Base-by-base conservation (phyloP, 106 monocot species). In the Dendrobium officinale region DNA sequence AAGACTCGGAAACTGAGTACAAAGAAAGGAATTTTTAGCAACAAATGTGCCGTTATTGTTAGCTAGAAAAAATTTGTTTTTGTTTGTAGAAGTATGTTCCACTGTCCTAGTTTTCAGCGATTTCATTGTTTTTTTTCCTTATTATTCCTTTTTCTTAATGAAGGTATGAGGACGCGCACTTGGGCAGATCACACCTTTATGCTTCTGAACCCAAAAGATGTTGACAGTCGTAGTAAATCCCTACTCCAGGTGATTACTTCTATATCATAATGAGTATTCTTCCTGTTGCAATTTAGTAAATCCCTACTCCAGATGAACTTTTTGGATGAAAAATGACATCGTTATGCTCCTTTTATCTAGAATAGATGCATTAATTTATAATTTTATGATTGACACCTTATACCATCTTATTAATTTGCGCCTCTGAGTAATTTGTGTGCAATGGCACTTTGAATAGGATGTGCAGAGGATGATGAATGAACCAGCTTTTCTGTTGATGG, bases 121-220 rank as follows among this genome's bases (percentile, higher is more conserved):
- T 61, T 61, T 61, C 8, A n/a, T 61, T 6, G 2, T 44, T 56
- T 13, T 72, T 72, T 79, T 77, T 77, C 54, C 26, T 40, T 20
- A 15, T 45, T n/a, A 10, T 42, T 78, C 55, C 42, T 20, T 9
- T 19, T 42, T n/a, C 78, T 64, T 16, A 67, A 31, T 82, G 70
- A 42, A 78, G 79, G 79, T 73, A 37, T 29, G 27, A 66, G 27
- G 41, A 24, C 10, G 54, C 73, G 45, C 6, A 58, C 59, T 78
- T 64, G 61, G 24, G 78, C 74, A 64, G 80, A 75, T 33, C 48
- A 56, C 44, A 72, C 78, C 15, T 89, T 91, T 72, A n/a, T 79
- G 70, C 86, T 88, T 5, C 49, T 89, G 80, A 83, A 86, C 75
- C 86, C 91, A 49, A 91, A 85, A 77, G 85, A 85, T 55, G 67